Conservation (phyloP, 2,329 filamentous ascomycete genomes). For the Botrytis squamosa region DNA sequence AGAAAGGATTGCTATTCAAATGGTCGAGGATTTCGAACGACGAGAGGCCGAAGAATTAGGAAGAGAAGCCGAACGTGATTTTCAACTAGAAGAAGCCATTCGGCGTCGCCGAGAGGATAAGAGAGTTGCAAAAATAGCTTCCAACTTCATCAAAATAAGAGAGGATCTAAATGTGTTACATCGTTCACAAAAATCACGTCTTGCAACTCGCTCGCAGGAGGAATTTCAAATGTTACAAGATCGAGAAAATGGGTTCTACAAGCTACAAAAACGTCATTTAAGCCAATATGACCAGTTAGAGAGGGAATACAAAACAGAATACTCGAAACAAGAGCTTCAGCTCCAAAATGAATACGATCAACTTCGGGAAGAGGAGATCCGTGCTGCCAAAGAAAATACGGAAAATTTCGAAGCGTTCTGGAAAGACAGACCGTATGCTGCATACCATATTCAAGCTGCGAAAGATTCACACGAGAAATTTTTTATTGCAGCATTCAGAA, state of each 20-base stretch:
- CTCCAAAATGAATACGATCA: conserved; percentile 45
- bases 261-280: conserved; percentile 22
- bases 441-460: conserved; percentile 44
- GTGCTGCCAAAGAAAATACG: conserved; percentile 48
- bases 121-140: conserved; percentile 43
- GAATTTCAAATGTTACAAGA: conserved; percentile 39
- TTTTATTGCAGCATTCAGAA: background rate
- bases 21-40: conserved; percentile 51
- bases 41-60: conserved; percentile 46
- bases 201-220: conserved; percentile 43
- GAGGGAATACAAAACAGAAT: conserved; percentile 32
- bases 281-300: conserved; percentile 40
- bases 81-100: conserved; percentile 42
- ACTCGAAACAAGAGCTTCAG: conserved; percentile 40
- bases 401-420: conserved; percentile 44
- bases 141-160: conserved; percentile 43
- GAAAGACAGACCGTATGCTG: conserved; percentile 40
- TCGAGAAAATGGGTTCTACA: conserved; percentile 40
- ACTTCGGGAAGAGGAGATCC: conserved; percentile 45
- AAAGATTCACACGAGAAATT: conserved; percentile 32
- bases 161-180: conserved; percentile 44
- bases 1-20: conserved; percentile 45
- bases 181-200: conserved; percentile 43
- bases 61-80: conserved; percentile 39
- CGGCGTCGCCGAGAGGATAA: conserved; percentile 44